A percentile compares a stretch with the other conserved stretches of the same genome.
phyloP scores from a whole-genome alignment of 108 stramenopile species.

The Nitzschia inconspicua region DNA sequence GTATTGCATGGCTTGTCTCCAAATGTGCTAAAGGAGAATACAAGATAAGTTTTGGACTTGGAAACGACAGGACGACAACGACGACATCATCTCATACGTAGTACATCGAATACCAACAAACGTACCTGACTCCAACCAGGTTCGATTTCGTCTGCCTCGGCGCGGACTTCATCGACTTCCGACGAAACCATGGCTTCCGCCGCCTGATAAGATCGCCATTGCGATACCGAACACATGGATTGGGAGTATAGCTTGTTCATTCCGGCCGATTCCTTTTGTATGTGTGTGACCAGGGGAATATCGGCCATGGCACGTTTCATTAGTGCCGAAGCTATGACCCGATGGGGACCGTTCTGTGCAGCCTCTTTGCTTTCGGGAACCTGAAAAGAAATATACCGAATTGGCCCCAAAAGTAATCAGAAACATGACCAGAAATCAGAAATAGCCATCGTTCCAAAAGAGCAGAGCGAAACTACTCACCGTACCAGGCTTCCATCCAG shows the following conservation, averaged over 20 bases:
- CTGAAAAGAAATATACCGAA: no score
- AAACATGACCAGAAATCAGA: no score
- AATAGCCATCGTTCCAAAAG: no score
- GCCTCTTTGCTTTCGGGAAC: no score
- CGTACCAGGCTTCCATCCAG: slow-evolving; percentile 80
- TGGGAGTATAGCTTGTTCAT: slow-evolving; percentile 90
- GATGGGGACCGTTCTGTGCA: slow-evolving; percentile 42
- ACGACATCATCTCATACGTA: neutral
- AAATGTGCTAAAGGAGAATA: slow-evolving; percentile 56
- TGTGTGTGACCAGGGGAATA: slow-evolving; percentile 87
- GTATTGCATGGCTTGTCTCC: slow-evolving; percentile 93
- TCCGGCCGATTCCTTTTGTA: slow-evolving; percentile 87
- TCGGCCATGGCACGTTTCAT: slow-evolving; percentile 92
- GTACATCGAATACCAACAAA: neutral
- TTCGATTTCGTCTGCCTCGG: slow-evolving; percentile 89
- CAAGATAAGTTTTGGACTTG: neutral
- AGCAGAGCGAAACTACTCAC: no score
- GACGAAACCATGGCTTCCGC: slow-evolving; percentile 81
- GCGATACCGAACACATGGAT: slow-evolving; percentile 88
- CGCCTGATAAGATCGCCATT: slow-evolving; percentile 85
- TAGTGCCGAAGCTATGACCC: slow-evolving; percentile 79
- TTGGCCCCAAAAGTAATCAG: no score
- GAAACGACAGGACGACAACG: neutral
- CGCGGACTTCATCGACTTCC: slow-evolving; percentile 89
- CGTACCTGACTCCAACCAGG: slow-evolving; percentile 85